Evolutionary conservation across 2,329 filamentous ascomycete species (phyloP), one percentile per base, ranked within the genome.

Genomic region (Elsinoe ampelina): DNA sequence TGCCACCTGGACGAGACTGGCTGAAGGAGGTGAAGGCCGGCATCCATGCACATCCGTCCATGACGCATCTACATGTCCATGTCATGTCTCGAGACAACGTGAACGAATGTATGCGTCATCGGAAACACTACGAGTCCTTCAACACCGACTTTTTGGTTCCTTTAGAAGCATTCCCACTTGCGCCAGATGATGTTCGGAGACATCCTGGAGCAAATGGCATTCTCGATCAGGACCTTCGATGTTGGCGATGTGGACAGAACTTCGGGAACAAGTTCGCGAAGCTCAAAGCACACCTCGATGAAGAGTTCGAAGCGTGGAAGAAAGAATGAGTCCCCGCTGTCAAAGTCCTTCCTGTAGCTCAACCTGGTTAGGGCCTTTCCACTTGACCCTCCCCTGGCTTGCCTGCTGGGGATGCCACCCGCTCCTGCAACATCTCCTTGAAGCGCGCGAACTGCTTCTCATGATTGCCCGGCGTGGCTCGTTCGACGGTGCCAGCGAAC

Each of bases 81-180:
- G 82, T 97, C 30, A 72, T 97, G 58, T 89, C 87, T 38, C 76
- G 82, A 15, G 93, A 98, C 68, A 85, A 88, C 77, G 78, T 82
- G 64, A 89, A 85, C 36, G 78, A 80, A 10, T 79, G 78, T 45
- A 63, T 96, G 70, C 88, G 85, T 72, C 84, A 92, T 67, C 79
- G 83, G 61, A 92, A 90, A 69, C 93, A 97, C 72, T 97, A 96
- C 72, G 89, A 93, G 67, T 93, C 87, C 61, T 97, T 97, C 72
- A 83, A 81, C 32, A 95, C 91, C 54, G 80, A 81, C 2, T 98
- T 97, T 68, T 81, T 98, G 19, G 80, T 97, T 11, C 77, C 79
- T 13, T 66, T 97, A 22, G 83, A 83, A 19, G 87, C 91, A 59
- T 92, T 96, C 51, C 92, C 93, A 3, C 72, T 97, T 30, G 75